phyloP scores from a whole-genome alignment of 2,329 filamentous ascomycete species.

The Calonectria hawksworthii region DNA sequence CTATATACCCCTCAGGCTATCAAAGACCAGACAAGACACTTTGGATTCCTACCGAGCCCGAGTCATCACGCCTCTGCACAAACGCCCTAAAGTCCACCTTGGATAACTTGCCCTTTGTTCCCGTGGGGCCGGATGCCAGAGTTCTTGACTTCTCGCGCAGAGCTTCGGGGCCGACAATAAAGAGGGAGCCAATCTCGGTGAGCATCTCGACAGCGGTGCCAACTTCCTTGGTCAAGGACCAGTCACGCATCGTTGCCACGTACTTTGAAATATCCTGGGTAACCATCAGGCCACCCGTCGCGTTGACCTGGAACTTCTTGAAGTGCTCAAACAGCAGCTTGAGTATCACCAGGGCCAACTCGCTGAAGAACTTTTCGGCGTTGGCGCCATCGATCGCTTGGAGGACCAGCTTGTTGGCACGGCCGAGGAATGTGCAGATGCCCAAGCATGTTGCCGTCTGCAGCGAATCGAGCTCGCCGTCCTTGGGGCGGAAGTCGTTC shows the following conservation, averaged over 20 bases:
- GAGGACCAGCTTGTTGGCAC: constrained; percentile 72
- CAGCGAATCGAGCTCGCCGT: constrained; percentile 83
- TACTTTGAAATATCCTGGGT: constrained; percentile 97
- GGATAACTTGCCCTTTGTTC: constrained; percentile 66
- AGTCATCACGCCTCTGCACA: constrained; percentile 88
- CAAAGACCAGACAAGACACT: constrained; percentile 78
- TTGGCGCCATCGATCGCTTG: constrained; percentile 87
- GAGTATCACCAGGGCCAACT: constrained; percentile 85
- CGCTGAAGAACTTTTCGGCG: constrained; percentile 83
- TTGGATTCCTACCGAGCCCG: constrained; percentile 84
- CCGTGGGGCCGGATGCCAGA: constrained; percentile 59
- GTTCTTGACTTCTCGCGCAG: constrained; percentile 78
- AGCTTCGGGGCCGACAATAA: constrained; percentile 90
- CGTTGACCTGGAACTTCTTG: constrained; percentile 93
- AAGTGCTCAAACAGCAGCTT: constrained; percentile 90
- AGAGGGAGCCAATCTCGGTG: constrained; percentile 93
- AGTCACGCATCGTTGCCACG: constrained; percentile 85
- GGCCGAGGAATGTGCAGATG: constrained; percentile 84
- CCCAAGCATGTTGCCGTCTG: constrained; percentile 89
- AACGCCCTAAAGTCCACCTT: constrained; percentile 86
- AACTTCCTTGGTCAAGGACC: constrained; percentile 80
- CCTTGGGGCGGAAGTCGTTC: constrained; percentile 89
- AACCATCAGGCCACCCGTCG: constrained; percentile 93
- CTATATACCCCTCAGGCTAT: constrained; percentile 28
- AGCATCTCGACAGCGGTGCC: constrained; percentile 84